Evolutionary conservation across 148 eudicot genomes (phyloP).

Genomic region (Persicaria maculosa): DNA sequence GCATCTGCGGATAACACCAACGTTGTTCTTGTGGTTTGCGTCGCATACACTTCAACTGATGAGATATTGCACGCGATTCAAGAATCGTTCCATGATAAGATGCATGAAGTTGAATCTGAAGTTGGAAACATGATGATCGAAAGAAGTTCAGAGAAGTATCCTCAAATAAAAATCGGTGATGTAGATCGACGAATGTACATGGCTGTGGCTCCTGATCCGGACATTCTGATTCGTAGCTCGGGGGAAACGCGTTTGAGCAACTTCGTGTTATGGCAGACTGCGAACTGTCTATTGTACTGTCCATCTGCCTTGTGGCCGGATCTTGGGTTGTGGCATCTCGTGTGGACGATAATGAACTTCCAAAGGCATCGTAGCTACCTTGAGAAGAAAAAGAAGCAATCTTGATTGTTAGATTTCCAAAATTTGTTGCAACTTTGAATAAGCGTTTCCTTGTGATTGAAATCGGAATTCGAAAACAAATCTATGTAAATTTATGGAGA

Average conservation of each 20-base stretch:
- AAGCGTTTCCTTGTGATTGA: too few species aligned
- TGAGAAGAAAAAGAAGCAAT: slow-evolving; percentile 8
- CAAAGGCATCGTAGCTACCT: slow-evolving; percentile 10
- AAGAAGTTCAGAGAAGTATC: neutral
- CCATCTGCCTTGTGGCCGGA: slow-evolving; percentile 14
- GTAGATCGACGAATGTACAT: slow-evolving; percentile 11
- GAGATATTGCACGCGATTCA: slow-evolving; percentile 7
- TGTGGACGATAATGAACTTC: slow-evolving; percentile 14
- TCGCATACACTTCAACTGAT: slow-evolving; percentile 10
- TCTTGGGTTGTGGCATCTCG: slow-evolving; percentile 12
- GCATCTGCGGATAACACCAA: slow-evolving; percentile 1
- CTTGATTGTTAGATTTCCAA: neutral
- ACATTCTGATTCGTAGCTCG: slow-evolving; percentile 13
- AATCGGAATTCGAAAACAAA: neutral
- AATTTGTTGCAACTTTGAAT: too few species aligned
- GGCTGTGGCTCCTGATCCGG: slow-evolving; percentile 11
- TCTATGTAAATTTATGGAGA: neutral
- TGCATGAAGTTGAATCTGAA: neutral
- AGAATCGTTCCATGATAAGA: neutral
- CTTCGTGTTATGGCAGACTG: slow-evolving; percentile 14
- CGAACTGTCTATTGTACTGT: neutral
- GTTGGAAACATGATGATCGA: neutral
- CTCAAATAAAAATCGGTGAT: neutral
- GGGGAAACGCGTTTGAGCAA: slow-evolving; percentile 15
- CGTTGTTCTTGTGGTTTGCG: slow-evolving; percentile 1